A percentile compares a stretch with the other conserved stretches of the same genome.
Conservation (phyloP, 768 basidiomycete species). For the Pilatotrama ljubarskyi region DNA sequence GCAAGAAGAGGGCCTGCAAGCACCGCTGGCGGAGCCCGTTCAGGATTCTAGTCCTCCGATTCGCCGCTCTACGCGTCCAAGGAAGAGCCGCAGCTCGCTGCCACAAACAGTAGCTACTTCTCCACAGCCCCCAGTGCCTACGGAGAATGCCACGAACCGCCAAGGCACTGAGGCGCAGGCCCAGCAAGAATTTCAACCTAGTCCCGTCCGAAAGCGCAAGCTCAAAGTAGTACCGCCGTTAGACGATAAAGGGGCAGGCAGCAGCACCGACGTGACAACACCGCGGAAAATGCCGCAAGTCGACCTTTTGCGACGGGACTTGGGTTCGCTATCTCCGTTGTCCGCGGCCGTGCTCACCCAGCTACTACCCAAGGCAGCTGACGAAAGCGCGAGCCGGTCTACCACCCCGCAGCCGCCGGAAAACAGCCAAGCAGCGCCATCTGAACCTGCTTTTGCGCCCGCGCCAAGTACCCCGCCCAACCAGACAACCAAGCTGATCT, state of each 20-base stretch:
- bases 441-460: not conserved
- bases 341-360: conserved; percentile 47
- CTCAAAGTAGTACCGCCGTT: not conserved
- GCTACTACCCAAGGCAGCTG: conserved; percentile 29
- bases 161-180: not conserved
- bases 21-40: not conserved
- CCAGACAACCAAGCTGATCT: conserved; percentile 3
- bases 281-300: not conserved
- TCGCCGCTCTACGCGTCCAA: conserved; percentile 21
- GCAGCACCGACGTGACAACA: not conserved
- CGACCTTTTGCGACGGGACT: conserved; percentile 37
- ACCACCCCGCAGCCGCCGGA: conserved; percentile 10
- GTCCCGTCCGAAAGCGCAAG: conserved; percentile 17
- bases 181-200: not conserved
- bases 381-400: conserved; percentile 1
- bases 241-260: not conserved
- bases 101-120: conserved; percentile 4
- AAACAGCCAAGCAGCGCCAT: not conserved
- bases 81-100: conserved; percentile 14
- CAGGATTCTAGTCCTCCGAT: conserved; percentile 11
- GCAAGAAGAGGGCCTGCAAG: not conserved
- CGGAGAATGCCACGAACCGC: not conserved
- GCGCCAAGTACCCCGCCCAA: conserved; percentile 6
- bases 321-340: conserved; percentile 61
- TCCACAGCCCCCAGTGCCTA: not conserved